A percentile compares a stretch with the other conserved stretches of the same genome.
phyloP scores from a whole-genome alignment of 2,329 filamentous ascomycete species.

The Pyrenochaeta sp. region DNA sequence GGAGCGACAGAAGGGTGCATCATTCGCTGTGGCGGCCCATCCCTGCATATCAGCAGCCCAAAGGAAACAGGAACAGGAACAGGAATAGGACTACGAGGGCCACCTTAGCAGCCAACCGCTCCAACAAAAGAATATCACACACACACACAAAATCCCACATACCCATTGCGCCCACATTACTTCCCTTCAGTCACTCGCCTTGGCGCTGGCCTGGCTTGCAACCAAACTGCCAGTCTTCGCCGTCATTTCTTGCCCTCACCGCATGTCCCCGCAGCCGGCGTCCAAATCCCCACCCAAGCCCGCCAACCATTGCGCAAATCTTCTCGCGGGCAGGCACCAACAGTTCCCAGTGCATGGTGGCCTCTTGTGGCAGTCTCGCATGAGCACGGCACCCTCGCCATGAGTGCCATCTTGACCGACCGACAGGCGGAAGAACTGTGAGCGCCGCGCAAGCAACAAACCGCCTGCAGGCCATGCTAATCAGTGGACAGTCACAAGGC shows the following conservation, averaged over 20 bases:
- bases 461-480: slow-evolving; percentile 10
- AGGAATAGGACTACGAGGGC: neutral
- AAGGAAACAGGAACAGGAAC: no score
- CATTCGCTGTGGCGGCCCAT: slow-evolving; percentile 11
- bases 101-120: slow-evolving; percentile 7
- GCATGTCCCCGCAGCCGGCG: slow-evolving; percentile 21
- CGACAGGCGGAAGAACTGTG: slow-evolving; percentile 91
- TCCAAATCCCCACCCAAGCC: neutral
- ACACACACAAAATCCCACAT: no score
- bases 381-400: slow-evolving; percentile 53
- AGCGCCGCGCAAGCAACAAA: slow-evolving; percentile 48
- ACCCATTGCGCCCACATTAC: no score
- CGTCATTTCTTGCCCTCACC: slow-evolving; percentile 22
- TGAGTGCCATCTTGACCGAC: slow-evolving; percentile 78
- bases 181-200: slow-evolving; percentile 13
- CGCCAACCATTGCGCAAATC: slow-evolving; percentile 9
- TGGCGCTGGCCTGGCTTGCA: no score
- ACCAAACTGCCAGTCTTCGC: slow-evolving; percentile 1
- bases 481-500: slow-evolving; percentile 77
- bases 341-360: slow-evolving; percentile 41
- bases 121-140: no score
- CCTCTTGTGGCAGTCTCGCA: slow-evolving; percentile 25
- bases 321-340: neutral
- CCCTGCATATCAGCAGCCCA: slow-evolving; percentile 9
- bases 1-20: slow-evolving; percentile 9